Conservation (phyloP, 805 yeast genomes). For the Schizosaccharomyces octosporus region DNA sequence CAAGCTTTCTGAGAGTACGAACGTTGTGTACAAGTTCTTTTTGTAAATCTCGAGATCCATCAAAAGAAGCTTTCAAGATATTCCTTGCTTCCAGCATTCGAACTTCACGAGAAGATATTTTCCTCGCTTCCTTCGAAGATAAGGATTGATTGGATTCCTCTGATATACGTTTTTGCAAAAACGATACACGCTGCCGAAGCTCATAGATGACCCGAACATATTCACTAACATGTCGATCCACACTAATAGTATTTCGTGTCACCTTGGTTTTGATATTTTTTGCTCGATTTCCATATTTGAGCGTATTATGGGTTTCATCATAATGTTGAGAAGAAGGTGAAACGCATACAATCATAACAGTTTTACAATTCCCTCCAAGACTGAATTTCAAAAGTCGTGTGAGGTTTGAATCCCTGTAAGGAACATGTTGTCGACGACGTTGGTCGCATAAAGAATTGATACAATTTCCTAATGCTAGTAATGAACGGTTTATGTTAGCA, state of each 20-base stretch:
- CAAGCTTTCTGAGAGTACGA: neutral
- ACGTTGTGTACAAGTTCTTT: neutral
- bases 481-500: constrained; percentile 69
- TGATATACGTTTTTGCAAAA: constrained; percentile 21
- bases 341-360: constrained; percentile 87
- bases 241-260: constrained; percentile 43
- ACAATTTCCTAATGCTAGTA: constrained; percentile 78
- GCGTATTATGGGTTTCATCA: constrained; percentile 77
- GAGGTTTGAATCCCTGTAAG: constrained; percentile 73
- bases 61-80: neutral
- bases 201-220: constrained; percentile 65
- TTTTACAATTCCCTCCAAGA: constrained; percentile 79
- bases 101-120: neutral
- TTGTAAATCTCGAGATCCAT: neutral
- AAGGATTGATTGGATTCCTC: neutral
- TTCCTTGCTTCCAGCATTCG: neutral
- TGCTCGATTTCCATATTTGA: constrained; percentile 78
- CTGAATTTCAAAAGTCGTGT: constrained; percentile 73
- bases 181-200: constrained; percentile 50
- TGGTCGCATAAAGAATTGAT: constrained; percentile 73
- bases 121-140: neutral
- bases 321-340: constrained; percentile 71
- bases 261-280: constrained; percentile 70
- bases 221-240: constrained; percentile 65
- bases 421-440: constrained; percentile 45